Base-by-base conservation (phyloP, 495 filamentous ascomycete species). In the Aspergillus homomorphus region DNA sequence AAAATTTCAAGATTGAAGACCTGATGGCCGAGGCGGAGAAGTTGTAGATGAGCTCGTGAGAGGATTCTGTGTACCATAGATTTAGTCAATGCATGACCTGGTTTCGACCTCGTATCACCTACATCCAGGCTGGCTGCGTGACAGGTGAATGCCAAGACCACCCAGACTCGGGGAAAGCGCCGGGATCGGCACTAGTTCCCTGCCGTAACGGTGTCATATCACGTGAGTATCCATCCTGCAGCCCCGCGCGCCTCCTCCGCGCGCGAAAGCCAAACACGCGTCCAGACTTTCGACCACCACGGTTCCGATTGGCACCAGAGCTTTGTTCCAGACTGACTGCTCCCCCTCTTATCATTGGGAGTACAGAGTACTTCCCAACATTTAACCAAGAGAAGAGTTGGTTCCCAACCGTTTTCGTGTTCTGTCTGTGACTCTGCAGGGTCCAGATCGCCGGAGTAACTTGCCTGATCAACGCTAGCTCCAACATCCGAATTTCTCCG, bases 1-100 rank as follows among this genome's bases (percentile, higher is more conserved):
- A 75, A 61, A 74, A 72, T 53, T 98, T 97, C 70, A 90, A 80
- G 65, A 80, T 98, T 28, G 90, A 96, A 74, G 85, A 84, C 62
- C 64, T 98, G 71, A 60, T 98, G 56, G 89, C 90, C 61, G 92
- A 96, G 80, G 85, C 87, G 14, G 91, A 97, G 83, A 89, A 83
- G 81, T 70, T 77, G 63, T 65, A 67, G 50, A 28, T 9, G n/a
- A 8, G 1, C n/a, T 3, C n/a, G 10, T 45, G 14, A 20, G 14
- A 22, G n/a, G 4, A 16, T 24, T 16, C 16, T 26, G 21, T 51
- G 48, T 51, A 51, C 22, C 10, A 51, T 51, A 51, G 24, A 48
- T 9, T 16, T 24, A 24, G 10, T 15, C 23, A 19, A 51, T 18
- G 7, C 6, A 18, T n/a, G 28, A 51, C 24, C 5, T 7, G 30